phyloP scores from a whole-genome alignment of 2,329 filamentous ascomycete species.

The Neofusicoccum sp. region DNA sequence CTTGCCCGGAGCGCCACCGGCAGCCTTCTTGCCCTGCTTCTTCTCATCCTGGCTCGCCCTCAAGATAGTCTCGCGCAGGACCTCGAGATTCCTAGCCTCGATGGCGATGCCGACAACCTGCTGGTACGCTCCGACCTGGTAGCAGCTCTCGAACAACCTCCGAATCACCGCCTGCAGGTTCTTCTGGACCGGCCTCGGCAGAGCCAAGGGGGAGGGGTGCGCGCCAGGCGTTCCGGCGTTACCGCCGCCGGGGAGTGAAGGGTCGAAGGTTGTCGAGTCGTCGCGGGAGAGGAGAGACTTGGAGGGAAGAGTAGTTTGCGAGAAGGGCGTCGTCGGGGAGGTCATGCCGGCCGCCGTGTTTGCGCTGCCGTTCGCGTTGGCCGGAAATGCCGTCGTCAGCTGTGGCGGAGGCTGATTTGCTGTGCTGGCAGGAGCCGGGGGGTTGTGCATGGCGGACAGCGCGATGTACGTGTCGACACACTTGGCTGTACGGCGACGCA shows the following conservation, averaged over 20 bases:
- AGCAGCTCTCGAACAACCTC: conserved; percentile 87
- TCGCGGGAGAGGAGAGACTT: conserved; percentile 92
- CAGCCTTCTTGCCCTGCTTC: conserved; percentile 60
- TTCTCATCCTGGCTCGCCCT: conserved; percentile 87
- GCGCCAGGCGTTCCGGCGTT: conserved; percentile 57
- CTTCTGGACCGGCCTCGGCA: conserved; percentile 73
- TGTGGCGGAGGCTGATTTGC: conserved; percentile 62
- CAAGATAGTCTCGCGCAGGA: conserved; percentile 83
- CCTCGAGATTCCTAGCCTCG: conserved; percentile 88
- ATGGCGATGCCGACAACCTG: conserved; percentile 97
- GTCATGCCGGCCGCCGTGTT: conserved; percentile 69
- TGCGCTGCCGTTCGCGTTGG: conserved; percentile 64
- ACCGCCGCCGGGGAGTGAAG: conserved; percentile 58
- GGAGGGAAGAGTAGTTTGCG: conserved; percentile 86
- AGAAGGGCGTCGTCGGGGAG: conserved; percentile 93
- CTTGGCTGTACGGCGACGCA: conserved; percentile 60
- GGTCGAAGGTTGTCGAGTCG: conserved; percentile 65
- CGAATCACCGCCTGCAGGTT: conserved; percentile 84
- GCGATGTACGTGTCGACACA: conserved; percentile 98
- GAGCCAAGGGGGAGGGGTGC: conserved; percentile 63
- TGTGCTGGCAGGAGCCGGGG: conserved; percentile 52
- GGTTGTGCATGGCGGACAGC: conserved; percentile 65
- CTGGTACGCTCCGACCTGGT: conserved; percentile 82
- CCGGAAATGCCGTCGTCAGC: conserved; percentile 78
- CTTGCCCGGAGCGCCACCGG: conserved; percentile 57